Evolutionary conservation across 2,329 filamentous ascomycete genomes (phyloP), one percentile per base, ranked within the genome.

Genomic region (Ceratocystis colombiana): DNA sequence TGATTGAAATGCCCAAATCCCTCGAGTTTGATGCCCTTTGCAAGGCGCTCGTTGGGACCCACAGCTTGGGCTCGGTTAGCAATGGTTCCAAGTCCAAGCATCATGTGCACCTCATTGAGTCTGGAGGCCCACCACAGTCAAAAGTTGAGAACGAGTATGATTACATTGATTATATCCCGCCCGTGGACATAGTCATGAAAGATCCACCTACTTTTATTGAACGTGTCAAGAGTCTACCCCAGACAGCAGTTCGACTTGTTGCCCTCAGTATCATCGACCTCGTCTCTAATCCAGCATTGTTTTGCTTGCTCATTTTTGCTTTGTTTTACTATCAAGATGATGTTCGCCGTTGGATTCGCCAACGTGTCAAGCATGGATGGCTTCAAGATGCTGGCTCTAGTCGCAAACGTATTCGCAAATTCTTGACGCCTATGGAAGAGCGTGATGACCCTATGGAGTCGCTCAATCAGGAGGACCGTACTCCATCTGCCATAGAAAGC

Each of bases 31-130:
- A 75, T 1, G 82, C 85, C 70, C 76, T 88, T 10, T 80, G 81
- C 10, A 80, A 84, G 66, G 84, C 80, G 1, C 76, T 93, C 66
- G 81, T 89, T 7, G 89, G 89, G n/a, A 87, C 87, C 0, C 89
- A 92, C 72, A 82, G 80, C 1, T 77, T 89, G 48, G 82, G 84
- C 41, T 72, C 72, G 1, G 67, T 72, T 7, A 71, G 59, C 20
- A 64, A 67, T 5, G 73, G 74, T 30, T 71, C 70, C 3, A 68
- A 71, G 22, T 72, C 73, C 33, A 70, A 72, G 15, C 71, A 74
- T 20, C 76, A 79, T 30, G 71, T 75, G 3, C 74, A 74, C 1
- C 76, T 72, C 2, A 71, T 80, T 3, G 76, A 77, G 1, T 74
- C 74, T 3, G 72, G 74, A 20, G 69, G 75, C 8, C 63, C 62